Evolutionary conservation across 345 rosid genomes (phyloP).

Genomic region (Citrus cavaleriei): DNA sequence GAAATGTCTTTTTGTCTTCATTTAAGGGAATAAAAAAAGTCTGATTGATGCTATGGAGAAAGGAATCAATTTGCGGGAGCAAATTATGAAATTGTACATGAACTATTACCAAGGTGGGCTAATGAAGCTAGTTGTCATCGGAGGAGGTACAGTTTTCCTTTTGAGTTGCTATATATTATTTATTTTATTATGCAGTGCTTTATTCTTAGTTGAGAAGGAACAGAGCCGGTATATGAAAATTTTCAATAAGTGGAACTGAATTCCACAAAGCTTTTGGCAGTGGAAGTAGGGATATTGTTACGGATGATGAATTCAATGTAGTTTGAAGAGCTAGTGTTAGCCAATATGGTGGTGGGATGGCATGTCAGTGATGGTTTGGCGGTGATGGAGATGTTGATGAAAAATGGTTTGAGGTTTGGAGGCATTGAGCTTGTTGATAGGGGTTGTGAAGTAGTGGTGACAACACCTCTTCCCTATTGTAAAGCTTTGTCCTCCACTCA

Average conservation of each 20-base stretch:
- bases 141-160: slow-evolving; percentile 65
- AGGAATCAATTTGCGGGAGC: slow-evolving; percentile 78
- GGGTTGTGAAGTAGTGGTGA: neutral
- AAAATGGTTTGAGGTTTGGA: neutral
- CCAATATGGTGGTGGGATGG: neutral
- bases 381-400: neutral
- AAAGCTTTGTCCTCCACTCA: neutral
- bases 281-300: neutral
- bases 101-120: slow-evolving; percentile 79
- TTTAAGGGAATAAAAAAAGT: slow-evolving; percentile 90
- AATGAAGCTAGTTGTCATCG: slow-evolving; percentile 96
- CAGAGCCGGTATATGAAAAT: neutral
- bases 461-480: neutral
- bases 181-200: neutral
- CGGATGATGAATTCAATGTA: neutral
- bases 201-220: slow-evolving; percentile 1
- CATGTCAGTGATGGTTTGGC: neutral
- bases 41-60: slow-evolving; percentile 80
- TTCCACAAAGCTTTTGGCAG: neutral
- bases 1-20: slow-evolving; percentile 21
- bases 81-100: slow-evolving; percentile 58
- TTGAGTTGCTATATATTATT: slow-evolving; percentile 4
- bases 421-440: neutral
- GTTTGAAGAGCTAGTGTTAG: neutral
- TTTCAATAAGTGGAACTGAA: neutral